Evolutionary conservation across 768 basidiomycete species (phyloP), one percentile per base, ranked within the genome.

Genomic region (Mycena vulgaris): DNA sequence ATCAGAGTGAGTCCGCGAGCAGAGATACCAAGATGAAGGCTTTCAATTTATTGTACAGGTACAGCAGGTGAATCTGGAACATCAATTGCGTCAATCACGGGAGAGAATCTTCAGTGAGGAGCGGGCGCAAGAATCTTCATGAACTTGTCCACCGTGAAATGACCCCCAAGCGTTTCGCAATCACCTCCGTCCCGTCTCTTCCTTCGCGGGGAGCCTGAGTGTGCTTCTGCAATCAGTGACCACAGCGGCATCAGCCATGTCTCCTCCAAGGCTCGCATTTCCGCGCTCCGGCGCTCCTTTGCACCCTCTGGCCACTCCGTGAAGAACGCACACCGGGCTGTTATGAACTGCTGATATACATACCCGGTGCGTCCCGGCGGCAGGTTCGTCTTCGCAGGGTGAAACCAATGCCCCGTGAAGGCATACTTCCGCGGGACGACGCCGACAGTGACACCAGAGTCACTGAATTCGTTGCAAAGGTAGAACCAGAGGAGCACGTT

Each of bases 401-500:
- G 4, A 14, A 40, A 17, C 39, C 39, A 40, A 6, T 40, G 8
- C 13, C 16, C 4, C 13, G 4, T 5, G 13, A 11, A 40, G 4
- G 39, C 10, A 3, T 23, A 13, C 3, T 30, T 30, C 5, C 45
- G 42, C 5, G 42, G 27, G n/a, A 19, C 30, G 16, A 4, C 11
- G 23, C 39, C 31, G 47, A 5, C 16, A n/a, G n/a, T n/a, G n/a
- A n/a, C n/a, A n/a, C n/a, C n/a, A n/a, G n/a, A n/a, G 28, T 63
- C 49, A 9, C 27, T 5, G 10, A 39, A 25, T 13, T 39, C 9
- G 49, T 48, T 52, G 62, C 23, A 25, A 9, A 48, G 2, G 35
- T 10, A 37, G 27, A 56, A 45, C 64, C 55, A 66, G 28, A 66
- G 33, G 55, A 66, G 63, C 10, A 21, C 7, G 56, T 59, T 33